A percentile compares a stretch with the other conserved stretches of the same genome.
Conservation (phyloP, 352 stramenopile genomes). For the Globisporangium camurandrum region DNA sequence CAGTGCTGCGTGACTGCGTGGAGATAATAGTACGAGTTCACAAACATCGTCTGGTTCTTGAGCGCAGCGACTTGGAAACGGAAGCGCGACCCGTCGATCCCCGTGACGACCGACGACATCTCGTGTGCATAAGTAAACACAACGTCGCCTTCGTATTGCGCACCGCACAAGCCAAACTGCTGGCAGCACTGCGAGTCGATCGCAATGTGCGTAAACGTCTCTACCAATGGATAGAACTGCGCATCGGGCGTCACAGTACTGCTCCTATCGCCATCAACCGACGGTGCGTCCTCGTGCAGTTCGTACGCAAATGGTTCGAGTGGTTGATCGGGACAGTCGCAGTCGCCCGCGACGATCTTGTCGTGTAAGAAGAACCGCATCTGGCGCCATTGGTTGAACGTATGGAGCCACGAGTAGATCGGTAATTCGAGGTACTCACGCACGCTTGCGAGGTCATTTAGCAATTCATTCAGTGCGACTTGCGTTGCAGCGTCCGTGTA, state of each 20-base stretch:
- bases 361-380: conserved; percentile 74
- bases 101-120: conserved; percentile 9
- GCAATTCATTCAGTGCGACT: conserved; percentile 49
- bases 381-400: conserved; percentile 84
- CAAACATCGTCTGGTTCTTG: conserved; percentile 83
- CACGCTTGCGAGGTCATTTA: conserved; percentile 65
- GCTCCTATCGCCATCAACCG: too few relatives aligned
- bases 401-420: conserved; percentile 85
- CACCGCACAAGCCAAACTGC: conserved; percentile 80
- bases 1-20: conserved; percentile 41
- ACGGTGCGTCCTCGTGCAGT: too few relatives aligned
- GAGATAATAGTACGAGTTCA: conserved; percentile 89
- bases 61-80: conserved; percentile 84
- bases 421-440: conserved; percentile 74
- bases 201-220: conserved; percentile 80
- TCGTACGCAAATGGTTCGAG: conserved; percentile 81
- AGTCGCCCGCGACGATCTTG: conserved; percentile 48
- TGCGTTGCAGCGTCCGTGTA: conserved; percentile 65
- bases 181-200: conserved; percentile 89
- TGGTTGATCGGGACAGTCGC: conserved; percentile 68
- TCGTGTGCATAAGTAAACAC: conserved; percentile 31
- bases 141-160: conserved; percentile 81
- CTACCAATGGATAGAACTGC: conserved; percentile 71
- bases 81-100: conserved; percentile 71
- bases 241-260: conserved; percentile 40